These are phyloP conservation scores for Chloromonas sp. DNA, from an alignment of 163 green algal species.

Conservation along the genomic window DNA sequence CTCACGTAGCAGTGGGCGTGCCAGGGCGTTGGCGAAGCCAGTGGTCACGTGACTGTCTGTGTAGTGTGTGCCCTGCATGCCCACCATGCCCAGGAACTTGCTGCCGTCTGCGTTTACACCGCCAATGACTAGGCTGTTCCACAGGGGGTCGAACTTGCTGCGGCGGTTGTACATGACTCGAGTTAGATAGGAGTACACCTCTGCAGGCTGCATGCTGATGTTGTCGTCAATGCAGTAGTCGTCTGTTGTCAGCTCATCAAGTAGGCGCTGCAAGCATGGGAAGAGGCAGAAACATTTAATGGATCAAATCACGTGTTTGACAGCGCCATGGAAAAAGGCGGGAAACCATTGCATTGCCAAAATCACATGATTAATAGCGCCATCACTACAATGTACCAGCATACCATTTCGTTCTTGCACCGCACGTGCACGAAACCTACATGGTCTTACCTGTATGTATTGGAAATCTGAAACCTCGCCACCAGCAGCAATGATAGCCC, in stretches of 20 bases:
- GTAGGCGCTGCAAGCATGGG: conserved; percentile 28
- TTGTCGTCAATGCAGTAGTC: conserved; percentile 65
- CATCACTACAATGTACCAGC: no score
- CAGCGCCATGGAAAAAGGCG: no score
- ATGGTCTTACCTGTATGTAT: conserved; percentile 61
- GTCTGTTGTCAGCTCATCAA: conserved; percentile 86
- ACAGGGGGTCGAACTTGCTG: conserved; percentile 91
- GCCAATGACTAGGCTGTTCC: conserved; percentile 92
- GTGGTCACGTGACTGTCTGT: conserved; percentile 72
- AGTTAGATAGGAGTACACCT: conserved; percentile 84
- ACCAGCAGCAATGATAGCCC: conserved; percentile 72
- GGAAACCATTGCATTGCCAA: no score
- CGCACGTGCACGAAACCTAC: no score
- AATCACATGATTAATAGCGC: no score
- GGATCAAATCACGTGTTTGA: conserved; percentile 10
- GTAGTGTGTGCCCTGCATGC: conserved; percentile 94
- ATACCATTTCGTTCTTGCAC: no score
- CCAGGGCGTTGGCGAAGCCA: conserved; percentile 92
- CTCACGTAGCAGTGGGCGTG: conserved; percentile 86
- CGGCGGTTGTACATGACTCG: conserved; percentile 94
- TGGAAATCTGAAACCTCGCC: conserved; percentile 95
- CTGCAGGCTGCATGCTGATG: conserved; percentile 14
- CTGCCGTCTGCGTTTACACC: conserved; percentile 61
- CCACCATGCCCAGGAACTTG: conserved; percentile 73
- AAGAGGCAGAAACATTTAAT: conserved; percentile 6